Percentiles rank a stretch among this genome's conserved stretches.
phyloP scores from a whole-genome alignment of 768 basidiomycete species.

The Suillus subaureus region DNA sequence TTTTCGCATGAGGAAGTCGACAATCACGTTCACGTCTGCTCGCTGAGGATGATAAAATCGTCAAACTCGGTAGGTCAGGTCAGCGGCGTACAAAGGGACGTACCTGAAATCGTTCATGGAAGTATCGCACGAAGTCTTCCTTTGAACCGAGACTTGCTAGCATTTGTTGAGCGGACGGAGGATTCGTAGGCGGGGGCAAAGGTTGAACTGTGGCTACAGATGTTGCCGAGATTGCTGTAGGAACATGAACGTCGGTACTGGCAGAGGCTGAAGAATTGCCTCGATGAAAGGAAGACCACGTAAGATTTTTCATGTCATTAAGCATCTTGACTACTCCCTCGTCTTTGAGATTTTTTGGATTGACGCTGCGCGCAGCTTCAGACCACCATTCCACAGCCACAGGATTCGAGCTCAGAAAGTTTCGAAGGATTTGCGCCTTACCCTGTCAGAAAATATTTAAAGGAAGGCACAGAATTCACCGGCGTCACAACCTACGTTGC shows the following conservation, averaged over 20 bases:
- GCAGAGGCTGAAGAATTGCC: background rate
- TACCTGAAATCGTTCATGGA: background rate
- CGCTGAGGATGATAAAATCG: background rate
- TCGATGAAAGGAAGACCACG: background rate
- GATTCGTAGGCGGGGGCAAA: background rate
- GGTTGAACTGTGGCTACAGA: background rate
- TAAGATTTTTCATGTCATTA: background rate
- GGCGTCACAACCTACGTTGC: constrained; percentile 20
- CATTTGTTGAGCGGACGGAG: background rate
- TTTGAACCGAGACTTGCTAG: background rate
- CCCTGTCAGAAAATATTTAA: background rate
- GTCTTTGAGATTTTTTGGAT: background rate
- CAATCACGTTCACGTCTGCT: background rate
- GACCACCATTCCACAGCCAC: constrained; percentile 1
- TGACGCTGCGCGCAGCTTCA: background rate
- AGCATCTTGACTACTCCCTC: background rate
- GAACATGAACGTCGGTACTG: too few relatives aligned
- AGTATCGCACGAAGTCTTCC: background rate
- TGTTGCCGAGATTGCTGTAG: background rate
- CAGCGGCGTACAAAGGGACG: too few relatives aligned
- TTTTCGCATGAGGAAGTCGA: background rate
- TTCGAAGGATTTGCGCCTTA: background rate
- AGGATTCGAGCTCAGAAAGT: background rate
- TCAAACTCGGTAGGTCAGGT: background rate
- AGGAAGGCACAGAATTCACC: background rate